Percentiles rank a stretch among this genome's conserved stretches.
These are phyloP conservation scores for Xylariales sp. DNA, from an alignment of 2,329 filamentous ascomycete genomes.

Conservation along the genomic window DNA sequence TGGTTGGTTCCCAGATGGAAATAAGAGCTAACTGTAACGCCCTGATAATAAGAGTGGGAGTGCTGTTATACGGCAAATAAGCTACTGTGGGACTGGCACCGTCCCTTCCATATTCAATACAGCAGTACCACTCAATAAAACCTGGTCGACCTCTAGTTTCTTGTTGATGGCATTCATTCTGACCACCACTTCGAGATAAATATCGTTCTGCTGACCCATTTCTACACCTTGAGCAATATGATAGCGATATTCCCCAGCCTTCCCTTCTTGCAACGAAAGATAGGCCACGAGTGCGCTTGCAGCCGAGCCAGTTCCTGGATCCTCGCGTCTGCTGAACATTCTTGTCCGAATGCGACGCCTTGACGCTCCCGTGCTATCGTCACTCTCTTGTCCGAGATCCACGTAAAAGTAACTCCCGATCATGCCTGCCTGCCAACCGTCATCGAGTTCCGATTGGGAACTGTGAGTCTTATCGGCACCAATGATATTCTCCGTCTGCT, in stretches of 20 bases:
- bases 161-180: too few relatives aligned
- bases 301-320: slow-evolving; percentile 61
- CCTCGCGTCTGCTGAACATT: slow-evolving; percentile 54
- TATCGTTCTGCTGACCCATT: too few relatives aligned
- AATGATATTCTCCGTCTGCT: slow-evolving; percentile 29
- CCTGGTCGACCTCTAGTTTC: too few relatives aligned
- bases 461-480: slow-evolving; percentile 26
- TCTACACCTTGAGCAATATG: slow-evolving; percentile 65
- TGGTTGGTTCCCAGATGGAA: too few relatives aligned
- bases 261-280: slow-evolving; percentile 39
- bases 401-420: slow-evolving; percentile 58
- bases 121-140: too few relatives aligned
- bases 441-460: slow-evolving; percentile 36
- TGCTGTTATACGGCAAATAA: too few relatives aligned
- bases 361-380: slow-evolving; percentile 18
- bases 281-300: slow-evolving; percentile 53
- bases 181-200: too few relatives aligned
- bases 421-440: slow-evolving; percentile 51
- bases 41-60: too few relatives aligned
- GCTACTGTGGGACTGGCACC: too few relatives aligned
- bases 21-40: too few relatives aligned
- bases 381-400: slow-evolving; percentile 22
- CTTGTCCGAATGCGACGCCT: slow-evolving; percentile 46
- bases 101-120: too few relatives aligned
- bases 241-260: slow-evolving; percentile 39